These are phyloP conservation scores for Penicillium hordei DNA, from an alignment of 2,329 filamentous ascomycete species.

Conservation along the genomic window DNA sequence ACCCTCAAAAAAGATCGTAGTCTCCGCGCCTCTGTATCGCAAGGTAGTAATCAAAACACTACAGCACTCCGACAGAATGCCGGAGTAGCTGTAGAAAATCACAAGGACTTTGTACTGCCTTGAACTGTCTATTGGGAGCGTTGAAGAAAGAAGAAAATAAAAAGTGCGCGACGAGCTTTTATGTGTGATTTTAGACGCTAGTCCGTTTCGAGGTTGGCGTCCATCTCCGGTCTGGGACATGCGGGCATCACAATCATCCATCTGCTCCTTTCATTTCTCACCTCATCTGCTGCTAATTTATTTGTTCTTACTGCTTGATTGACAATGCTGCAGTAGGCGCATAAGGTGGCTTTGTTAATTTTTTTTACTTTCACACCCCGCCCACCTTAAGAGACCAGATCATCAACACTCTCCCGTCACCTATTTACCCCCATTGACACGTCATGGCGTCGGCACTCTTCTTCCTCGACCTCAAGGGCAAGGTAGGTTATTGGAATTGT, in stretches of 20 bases:
- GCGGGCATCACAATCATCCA: conserved; percentile 12
- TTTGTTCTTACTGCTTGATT: background rate
- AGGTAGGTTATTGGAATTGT: conserved; percentile 59
- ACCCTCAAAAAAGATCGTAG: conserved; percentile 48
- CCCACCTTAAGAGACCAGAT: conserved; percentile 6
- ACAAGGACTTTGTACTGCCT: conserved; percentile 58
- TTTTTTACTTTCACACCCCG: background rate
- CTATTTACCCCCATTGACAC: conserved; percentile 25
- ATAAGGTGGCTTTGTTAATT: conserved; percentile 4
- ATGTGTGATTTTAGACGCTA: conserved; percentile 28
- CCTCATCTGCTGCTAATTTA: background rate
- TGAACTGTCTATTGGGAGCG: conserved; percentile 87
- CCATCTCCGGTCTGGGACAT: conserved; percentile 10
- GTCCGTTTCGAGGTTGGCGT: conserved; percentile 21
- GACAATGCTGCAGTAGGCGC: conserved; percentile 13
- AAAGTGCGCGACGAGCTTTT: conserved; percentile 24
- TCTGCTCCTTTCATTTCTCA: conserved; percentile 5
- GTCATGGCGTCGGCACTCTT: conserved; percentile 95
- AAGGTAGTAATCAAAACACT: conserved; percentile 62
- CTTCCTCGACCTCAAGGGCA: conserved; percentile 99
- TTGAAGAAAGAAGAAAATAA: conserved; percentile 47
- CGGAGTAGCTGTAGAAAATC: conserved; percentile 52
- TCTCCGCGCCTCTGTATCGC: conserved; percentile 64
- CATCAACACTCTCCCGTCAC: conserved; percentile 6
- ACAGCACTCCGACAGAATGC: conserved; percentile 68